Percentiles rank a stretch among this genome's conserved stretches.
These are phyloP conservation scores for Populus hybrid DNA, from an alignment of 441 rosid genomes.

Conservation along the genomic window DNA sequence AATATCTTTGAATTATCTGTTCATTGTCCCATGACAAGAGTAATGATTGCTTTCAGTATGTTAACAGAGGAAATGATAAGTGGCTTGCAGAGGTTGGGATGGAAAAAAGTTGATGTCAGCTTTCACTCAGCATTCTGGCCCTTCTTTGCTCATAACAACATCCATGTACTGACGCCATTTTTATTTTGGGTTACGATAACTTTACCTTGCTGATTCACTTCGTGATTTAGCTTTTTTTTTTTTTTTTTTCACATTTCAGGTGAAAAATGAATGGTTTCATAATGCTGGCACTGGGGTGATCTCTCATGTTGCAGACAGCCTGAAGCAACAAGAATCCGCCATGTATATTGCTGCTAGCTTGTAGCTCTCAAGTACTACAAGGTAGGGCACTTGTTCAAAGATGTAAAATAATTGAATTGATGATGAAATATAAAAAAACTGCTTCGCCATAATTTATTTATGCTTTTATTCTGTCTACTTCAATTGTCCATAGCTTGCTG, in stretches of 20 bases:
- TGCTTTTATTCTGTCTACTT: not conserved
- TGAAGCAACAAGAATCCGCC: conserved; percentile 74
- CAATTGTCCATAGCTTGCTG: not conserved
- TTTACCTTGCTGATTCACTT: not conserved
- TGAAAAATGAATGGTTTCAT: conserved; percentile 81
- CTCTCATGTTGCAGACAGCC: conserved; percentile 89
- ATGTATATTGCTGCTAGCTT: conserved; percentile 55
- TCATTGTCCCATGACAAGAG: not conserved
- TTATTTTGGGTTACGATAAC: not conserved
- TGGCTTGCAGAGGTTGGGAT: conserved; percentile 82
- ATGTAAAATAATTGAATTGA: not conserved
- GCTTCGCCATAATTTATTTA: not conserved
- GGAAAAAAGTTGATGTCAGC: conserved; percentile 96
- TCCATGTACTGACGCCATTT: conserved; percentile 47
- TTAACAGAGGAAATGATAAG: conserved; percentile 85
- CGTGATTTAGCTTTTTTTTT: not conserved
- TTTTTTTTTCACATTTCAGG: conserved; percentile 37
- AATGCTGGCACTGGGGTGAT: conserved; percentile 90
- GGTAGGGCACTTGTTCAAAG: conserved; percentile 17
- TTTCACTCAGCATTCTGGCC: conserved; percentile 92
- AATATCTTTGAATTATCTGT: not conserved
- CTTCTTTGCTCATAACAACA: conserved; percentile 92
- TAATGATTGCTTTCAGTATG: conserved; percentile 13
- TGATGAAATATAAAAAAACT: not conserved
- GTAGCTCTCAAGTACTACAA: conserved; percentile 29